Base-by-base conservation (phyloP, 2,329 filamentous ascomycete species). In the Penicillium aurantiogriseum region DNA sequence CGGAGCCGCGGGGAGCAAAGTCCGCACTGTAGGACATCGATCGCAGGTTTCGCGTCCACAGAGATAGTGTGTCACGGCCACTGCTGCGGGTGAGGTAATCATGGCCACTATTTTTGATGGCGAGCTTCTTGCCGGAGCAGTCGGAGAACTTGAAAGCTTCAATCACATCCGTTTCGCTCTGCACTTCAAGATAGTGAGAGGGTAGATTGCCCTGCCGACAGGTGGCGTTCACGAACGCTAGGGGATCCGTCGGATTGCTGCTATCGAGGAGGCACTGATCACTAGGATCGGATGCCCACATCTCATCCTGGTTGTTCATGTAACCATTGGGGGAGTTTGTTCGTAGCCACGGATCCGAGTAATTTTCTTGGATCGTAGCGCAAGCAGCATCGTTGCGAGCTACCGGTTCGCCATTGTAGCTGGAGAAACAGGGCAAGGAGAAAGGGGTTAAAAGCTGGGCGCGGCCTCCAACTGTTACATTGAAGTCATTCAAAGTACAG, bases 21-120 rank as follows among this genome's bases (percentile, higher is more conserved):
- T 35, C 29, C 5, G 45, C 19, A n/a, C 31, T 36, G 21, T 48
- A 48, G 21, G 25, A 10, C 45, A 48, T 25, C 5, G 45, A 48
- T 49, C 63, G 63, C 25, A 74, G 48, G 3, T 64, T 65, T 44
- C 68, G 70, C 4, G 67, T 66, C 70, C 71, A 72, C 9, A 74
- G 64, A 11, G 65, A 57, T 3, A 75, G 57, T 0, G 67, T 62
- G 4, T 65, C 67, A 17, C 68, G 67, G 5, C 63, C 64, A 58
- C 67, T 73, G 39, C 65, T 72, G 31, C 71, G 68, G 8, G 66
- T 67, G 57, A 72, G 65, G 50, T 68, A 74, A 42, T 74, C 72
- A 52, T 75, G 71, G 4, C 72, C 72, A 40, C 63, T 71, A 44
- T 74, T 74, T 58, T 74, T 71, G 51, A 75, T 67, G 11, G 47